These are phyloP conservation scores for Fusarium xylarioides DNA, from an alignment of 2,329 filamentous ascomycete genomes.

Conservation along the genomic window DNA sequence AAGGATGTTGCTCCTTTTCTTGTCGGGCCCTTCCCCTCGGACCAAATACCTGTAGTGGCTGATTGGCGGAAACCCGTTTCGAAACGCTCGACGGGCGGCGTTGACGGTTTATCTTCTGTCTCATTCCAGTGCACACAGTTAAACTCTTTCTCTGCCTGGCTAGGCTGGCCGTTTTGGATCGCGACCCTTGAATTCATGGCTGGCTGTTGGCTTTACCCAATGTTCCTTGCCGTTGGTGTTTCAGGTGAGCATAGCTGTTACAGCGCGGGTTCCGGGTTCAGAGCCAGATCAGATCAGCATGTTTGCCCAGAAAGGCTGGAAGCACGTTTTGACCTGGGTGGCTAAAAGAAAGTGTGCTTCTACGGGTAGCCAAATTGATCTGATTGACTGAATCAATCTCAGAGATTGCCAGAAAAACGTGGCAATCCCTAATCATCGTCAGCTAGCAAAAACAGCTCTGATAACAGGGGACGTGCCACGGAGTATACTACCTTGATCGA, in stretches of 20 bases:
- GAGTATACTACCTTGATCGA: constrained; percentile 18
- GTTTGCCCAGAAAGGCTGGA: neutral
- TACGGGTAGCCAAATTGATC: constrained; percentile 4
- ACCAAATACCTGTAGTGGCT: constrained; percentile 1
- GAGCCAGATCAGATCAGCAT: constrained; percentile 17
- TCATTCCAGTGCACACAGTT: neutral
- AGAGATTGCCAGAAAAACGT: constrained; percentile 21
- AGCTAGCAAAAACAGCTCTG: constrained; percentile 10
- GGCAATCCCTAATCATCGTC: constrained; percentile 13
- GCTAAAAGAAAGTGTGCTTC: neutral
- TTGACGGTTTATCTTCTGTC: constrained; percentile 9
- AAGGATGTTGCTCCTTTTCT: constrained; percentile 21
- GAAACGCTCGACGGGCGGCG: constrained; percentile 38
- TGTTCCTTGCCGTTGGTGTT: constrained; percentile 21
- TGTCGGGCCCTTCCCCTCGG: constrained; percentile 7
- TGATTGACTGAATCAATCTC: constrained; percentile 5
- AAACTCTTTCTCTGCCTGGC: neutral
- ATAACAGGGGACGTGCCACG: constrained; percentile 21
- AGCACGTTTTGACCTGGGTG: constrained; percentile 1
- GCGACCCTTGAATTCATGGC: neutral
- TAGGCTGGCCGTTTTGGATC: neutral
- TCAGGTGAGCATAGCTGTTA: constrained; percentile 35
- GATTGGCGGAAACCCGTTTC: constrained; percentile 43
- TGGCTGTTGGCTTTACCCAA: neutral
- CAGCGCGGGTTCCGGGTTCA: constrained; percentile 17